Evolutionary conservation across 179 eudicot genomes (phyloP), one percentile per base, ranked within the genome.

Genomic region (Beta lomatogona): DNA sequence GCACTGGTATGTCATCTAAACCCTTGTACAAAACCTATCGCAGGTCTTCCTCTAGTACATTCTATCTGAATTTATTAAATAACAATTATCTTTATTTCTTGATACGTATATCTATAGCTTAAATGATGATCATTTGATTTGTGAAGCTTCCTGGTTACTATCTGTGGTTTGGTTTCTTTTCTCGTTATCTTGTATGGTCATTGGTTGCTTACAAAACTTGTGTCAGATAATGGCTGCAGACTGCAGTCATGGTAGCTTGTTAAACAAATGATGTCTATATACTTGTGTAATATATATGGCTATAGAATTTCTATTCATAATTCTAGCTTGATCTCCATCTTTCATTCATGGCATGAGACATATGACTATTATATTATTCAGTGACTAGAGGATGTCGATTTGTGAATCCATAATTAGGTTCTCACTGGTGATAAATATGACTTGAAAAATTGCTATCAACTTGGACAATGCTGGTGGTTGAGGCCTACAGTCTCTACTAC

Each of bases 1-100:
- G 80, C 77, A 71, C 87, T 90, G 97, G 99, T 94, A 92, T 73
- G 65, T 58, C 6, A 13, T 75, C 57, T 57, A 55, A 28, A 54
- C 19, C 0, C 12, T 14, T 50, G 45, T 73, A 28, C 21, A 78
- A 54, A 25, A 55, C 54, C 61, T 50, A 36, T 63, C 59, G 54
- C 50, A 48, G 66, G 70, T 80, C 63, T 78, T 76, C 22, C 65
- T 79, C 41, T 75, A 52, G 70, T 69, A 21, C 25, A 18, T 75
- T n/a, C 44, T 31, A 71, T 70, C 21, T 28, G 50, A 53, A 36
- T n/a, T 19, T 22, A 45, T 50, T 21, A 41, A 19, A 36, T 16
- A 41, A 9, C 15, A 13, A 0, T 25, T 73, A 4, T 25, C 46
- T 25, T 41, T 52, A 25, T 25, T 53, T 73, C 44, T 73, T 53